Evolutionary conservation across 2,329 filamentous ascomycete genomes (phyloP).

Genomic region (Ustulina deusta): DNA sequence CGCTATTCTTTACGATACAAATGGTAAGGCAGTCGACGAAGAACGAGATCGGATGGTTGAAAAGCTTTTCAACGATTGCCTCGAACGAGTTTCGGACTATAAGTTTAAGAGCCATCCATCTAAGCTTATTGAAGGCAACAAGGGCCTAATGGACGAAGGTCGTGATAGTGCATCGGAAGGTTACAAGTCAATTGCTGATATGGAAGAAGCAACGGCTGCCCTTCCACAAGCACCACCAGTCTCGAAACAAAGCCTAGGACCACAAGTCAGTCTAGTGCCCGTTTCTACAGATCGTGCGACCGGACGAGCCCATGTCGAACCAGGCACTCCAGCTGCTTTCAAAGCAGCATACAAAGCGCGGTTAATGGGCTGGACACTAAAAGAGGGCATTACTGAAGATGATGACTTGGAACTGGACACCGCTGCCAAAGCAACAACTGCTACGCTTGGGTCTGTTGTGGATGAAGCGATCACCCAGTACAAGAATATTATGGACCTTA

Average conservation of each 20-base stretch:
- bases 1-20: slow-evolving; percentile 89
- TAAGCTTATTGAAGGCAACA: slow-evolving; percentile 84
- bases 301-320: slow-evolving; percentile 77
- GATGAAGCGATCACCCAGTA: slow-evolving; percentile 93
- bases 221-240: slow-evolving; percentile 67
- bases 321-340: slow-evolving; percentile 74
- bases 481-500: slow-evolving; percentile 82
- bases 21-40: slow-evolving; percentile 81
- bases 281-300: slow-evolving; percentile 77
- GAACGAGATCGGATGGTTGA: slow-evolving; percentile 85
- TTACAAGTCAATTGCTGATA: slow-evolving; percentile 76
- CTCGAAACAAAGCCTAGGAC: slow-evolving; percentile 65
- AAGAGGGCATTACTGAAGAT: slow-evolving; percentile 70
- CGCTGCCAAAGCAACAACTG: slow-evolving; percentile 71
- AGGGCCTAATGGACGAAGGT: slow-evolving; percentile 82
- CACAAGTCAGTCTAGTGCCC: slow-evolving; percentile 68
- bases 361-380: slow-evolving; percentile 84
- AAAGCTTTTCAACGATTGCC: slow-evolving; percentile 92
- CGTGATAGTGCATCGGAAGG: slow-evolving; percentile 80
- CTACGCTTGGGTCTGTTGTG: slow-evolving; percentile 90
- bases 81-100: slow-evolving; percentile 91
- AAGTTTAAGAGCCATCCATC: slow-evolving; percentile 80
- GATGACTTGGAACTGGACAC: slow-evolving; percentile 78
- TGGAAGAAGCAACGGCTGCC: slow-evolving; percentile 76
- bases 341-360: slow-evolving; percentile 83